Percentiles rank a stretch among this genome's conserved stretches.
phyloP scores from a whole-genome alignment of 306 rosid species.

The Alnus glutinosa region DNA sequence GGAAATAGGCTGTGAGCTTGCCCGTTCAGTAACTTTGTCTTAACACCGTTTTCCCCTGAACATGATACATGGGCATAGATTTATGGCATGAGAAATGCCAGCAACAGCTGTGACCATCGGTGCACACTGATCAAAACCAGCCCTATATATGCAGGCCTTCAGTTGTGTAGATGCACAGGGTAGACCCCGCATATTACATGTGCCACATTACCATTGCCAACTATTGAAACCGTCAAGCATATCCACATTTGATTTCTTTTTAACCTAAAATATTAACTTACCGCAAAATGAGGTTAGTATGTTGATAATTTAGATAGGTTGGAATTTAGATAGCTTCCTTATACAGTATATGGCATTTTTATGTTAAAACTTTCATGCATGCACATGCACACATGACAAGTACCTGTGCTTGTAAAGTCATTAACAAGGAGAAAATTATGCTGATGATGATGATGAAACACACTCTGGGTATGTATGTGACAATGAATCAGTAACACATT shows the following conservation, averaged over 20 bases:
- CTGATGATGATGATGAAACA: too few relatives aligned
- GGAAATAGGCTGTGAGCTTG: neutral
- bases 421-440: too few relatives aligned
- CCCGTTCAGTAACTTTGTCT: neutral
- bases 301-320: neutral
- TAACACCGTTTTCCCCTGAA: neutral
- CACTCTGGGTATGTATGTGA: neutral
- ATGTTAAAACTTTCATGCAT: neutral
- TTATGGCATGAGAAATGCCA: neutral
- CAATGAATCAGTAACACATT: neutral
- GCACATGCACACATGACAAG: neutral
- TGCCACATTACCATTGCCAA: neutral
- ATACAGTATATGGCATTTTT: neutral
- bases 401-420: too few relatives aligned
- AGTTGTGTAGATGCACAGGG: neutral
- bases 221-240: neutral
- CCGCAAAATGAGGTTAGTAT: constrained; percentile 10
- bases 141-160: neutral
- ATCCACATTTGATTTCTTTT: neutral
- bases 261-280: constrained; percentile 3
- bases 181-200: neutral
- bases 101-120: neutral
- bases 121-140: neutral
- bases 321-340: neutral
- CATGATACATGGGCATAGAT: neutral